Percentiles rank a stretch among this genome's conserved stretches.
These are phyloP conservation scores for Piper longum DNA, from an alignment of 164 flowering plant genomes.

Conservation along the genomic window DNA sequence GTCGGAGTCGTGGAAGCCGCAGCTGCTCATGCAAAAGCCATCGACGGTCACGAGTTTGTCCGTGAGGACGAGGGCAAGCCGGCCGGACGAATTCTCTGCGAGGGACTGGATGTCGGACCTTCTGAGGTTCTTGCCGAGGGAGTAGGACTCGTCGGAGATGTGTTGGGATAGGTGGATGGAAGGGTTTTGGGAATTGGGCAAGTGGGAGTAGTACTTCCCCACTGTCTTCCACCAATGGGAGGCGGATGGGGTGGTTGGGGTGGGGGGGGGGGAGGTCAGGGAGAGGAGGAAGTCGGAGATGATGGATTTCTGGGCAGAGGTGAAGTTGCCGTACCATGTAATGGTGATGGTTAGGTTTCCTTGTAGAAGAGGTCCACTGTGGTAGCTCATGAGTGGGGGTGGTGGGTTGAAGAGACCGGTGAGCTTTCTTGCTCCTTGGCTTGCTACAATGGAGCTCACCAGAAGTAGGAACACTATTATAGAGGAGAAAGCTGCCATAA, in stretches of 20 bases:
- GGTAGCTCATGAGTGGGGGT: conserved; percentile 23
- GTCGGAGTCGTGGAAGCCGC: conserved; percentile 29
- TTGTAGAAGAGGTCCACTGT: conserved; percentile 29
- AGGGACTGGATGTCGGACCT: conserved; percentile 19
- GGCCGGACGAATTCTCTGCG: conserved; percentile 10
- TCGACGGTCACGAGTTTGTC: conserved; percentile 28
- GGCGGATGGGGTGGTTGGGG: conserved; percentile 9
- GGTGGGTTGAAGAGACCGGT: conserved; percentile 21
- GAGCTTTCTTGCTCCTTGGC: conserved; percentile 14
- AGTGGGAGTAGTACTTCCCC: conserved; percentile 3
- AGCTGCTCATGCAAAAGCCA: conserved; percentile 33
- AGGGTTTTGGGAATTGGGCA: conserved; percentile 1
- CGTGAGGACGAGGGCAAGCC: conserved; percentile 24
- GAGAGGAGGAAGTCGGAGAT: conserved; percentile 29
- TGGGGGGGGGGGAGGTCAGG: conserved; percentile 10
- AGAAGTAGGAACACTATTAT: not conserved
- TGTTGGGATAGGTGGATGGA: conserved; percentile 6
- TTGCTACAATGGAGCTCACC: not conserved
- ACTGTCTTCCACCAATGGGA: conserved; percentile 26
- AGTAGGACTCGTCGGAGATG: conserved; percentile 17
- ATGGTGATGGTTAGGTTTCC: conserved; percentile 26
- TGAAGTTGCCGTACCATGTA: conserved; percentile 37
- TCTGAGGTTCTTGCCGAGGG: conserved; percentile 22
- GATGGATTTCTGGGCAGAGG: conserved; percentile 28
- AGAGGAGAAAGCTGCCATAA: not conserved